phyloP scores from a whole-genome alignment of 352 stramenopile species.

The Phytophthora boehmeriae region DNA sequence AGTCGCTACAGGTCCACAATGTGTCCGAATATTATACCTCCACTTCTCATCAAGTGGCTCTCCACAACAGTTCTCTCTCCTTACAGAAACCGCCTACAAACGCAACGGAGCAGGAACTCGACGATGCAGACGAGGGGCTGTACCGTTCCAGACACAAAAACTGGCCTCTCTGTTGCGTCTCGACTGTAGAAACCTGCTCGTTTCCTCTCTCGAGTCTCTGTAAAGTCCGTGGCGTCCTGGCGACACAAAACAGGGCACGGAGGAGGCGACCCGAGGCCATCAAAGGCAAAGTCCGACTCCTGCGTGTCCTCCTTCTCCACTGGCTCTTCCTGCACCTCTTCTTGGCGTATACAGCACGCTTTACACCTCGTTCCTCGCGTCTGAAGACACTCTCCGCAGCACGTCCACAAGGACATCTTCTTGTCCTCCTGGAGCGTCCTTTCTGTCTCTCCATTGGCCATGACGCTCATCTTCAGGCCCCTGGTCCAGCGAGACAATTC shows the following conservation, averaged over 20 bases:
- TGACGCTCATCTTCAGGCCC: background rate
- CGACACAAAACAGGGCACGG: constrained; percentile 38
- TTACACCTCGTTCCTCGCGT: constrained; percentile 3
- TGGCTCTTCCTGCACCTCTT: constrained; percentile 5
- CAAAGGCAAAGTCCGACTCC: constrained; percentile 28
- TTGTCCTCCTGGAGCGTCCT: constrained; percentile 3
- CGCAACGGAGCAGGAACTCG: background rate
- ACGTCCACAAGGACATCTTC: constrained; percentile 4
- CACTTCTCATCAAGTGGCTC: background rate
- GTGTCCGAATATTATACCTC: constrained; percentile 5
- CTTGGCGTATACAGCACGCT: constrained; percentile 2
- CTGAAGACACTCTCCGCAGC: constrained; percentile 5
- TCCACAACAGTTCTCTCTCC: background rate
- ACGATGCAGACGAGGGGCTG: background rate
- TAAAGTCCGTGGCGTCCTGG: constrained; percentile 46
- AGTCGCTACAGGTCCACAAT: too few species aligned
- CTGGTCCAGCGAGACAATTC: constrained; percentile 25
- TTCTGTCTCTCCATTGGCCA: background rate
- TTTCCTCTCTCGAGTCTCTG: constrained; percentile 25
- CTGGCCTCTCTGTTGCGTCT: background rate
- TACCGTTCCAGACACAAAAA: background rate
- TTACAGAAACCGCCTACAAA: background rate
- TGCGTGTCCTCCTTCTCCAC: constrained; percentile 1
- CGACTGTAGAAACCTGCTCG: constrained; percentile 7
- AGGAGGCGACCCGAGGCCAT: constrained; percentile 34